A percentile compares a stretch with the other conserved stretches of the same genome.
Conservation (phyloP, 768 basidiomycete species). For the Mycena vulgaris region DNA sequence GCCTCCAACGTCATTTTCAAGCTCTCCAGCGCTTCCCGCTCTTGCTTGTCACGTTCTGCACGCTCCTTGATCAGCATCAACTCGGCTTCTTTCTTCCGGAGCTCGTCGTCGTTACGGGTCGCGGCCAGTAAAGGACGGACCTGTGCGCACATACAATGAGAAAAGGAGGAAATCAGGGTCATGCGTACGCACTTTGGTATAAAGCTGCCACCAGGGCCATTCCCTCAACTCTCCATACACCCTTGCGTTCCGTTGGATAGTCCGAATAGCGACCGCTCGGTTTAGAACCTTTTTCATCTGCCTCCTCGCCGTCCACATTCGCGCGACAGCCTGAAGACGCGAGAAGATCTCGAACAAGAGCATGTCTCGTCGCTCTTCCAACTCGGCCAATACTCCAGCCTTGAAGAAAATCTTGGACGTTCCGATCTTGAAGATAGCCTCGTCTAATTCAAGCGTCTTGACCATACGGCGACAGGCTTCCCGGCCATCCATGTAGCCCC, state of each 20-base stretch:
- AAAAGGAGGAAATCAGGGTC: not conserved
- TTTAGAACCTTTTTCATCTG: conserved; percentile 97
- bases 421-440: conserved; percentile 88
- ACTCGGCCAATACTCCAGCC: conserved; percentile 95
- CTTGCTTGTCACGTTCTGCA: conserved; percentile 89
- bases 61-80: conserved; percentile 84
- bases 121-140: conserved; percentile 94
- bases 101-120: conserved; percentile 92
- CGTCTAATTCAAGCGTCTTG: conserved; percentile 89
- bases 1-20: conserved; percentile 87
- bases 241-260: conserved; percentile 94
- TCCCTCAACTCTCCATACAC: conserved; percentile 91
- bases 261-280: conserved; percentile 90
- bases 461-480: conserved; percentile 96
- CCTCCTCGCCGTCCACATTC: conserved; percentile 89
- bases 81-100: conserved; percentile 90
- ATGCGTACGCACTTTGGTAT: conserved; percentile 78
- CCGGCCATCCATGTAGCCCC: conserved; percentile 98
- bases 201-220: conserved; percentile 99
- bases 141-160: conserved; percentile 52
- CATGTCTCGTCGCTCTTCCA: conserved; percentile 93
- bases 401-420: conserved; percentile 99
- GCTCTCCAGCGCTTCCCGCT: conserved; percentile 82
- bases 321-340: conserved; percentile 86
- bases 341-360: conserved; percentile 93